A percentile compares a stretch with the other conserved stretches of the same genome.
Conservation (phyloP, 2,329 filamentous ascomycete genomes). For the Eutypella sp. region DNA sequence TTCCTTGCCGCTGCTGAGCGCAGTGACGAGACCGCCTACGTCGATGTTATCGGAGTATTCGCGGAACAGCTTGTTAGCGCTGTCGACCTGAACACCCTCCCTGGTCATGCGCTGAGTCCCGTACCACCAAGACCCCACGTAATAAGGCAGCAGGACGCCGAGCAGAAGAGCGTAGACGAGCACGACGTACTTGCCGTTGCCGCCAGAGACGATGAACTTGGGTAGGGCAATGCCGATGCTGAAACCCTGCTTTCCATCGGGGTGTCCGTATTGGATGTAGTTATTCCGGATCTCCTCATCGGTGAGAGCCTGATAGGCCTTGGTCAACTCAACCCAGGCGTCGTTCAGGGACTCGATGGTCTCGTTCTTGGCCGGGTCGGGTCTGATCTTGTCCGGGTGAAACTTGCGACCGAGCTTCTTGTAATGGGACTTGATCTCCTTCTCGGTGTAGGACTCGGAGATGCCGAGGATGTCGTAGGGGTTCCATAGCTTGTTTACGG, state of each 20-base stretch:
- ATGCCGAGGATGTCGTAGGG: conserved; percentile 92
- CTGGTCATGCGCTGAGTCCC: conserved; percentile 89
- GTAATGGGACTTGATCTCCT: conserved; percentile 88
- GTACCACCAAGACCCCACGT: conserved; percentile 98
- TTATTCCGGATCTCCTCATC: conserved; percentile 98
- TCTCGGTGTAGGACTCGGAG: conserved; percentile 79
- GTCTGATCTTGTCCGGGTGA: conserved; percentile 89
- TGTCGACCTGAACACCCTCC: conserved; percentile 88
- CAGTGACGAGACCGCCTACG: conserved; percentile 72
- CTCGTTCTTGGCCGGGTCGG: conserved; percentile 82
- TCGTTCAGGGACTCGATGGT: conserved; percentile 81
- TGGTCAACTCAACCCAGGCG: conserved; percentile 89
- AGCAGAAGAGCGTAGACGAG: conserved; percentile 84
- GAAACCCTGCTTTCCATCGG: conserved; percentile 96
- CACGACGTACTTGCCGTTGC: conserved; percentile 92
- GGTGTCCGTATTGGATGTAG: conserved; percentile 91
- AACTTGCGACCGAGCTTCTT: conserved; percentile 77
- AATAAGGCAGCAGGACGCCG: conserved; percentile 84
- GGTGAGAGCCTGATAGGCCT: conserved; percentile 96
- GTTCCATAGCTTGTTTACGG: conserved; percentile 80
- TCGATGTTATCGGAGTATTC: conserved; percentile 85
- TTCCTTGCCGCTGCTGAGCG: conserved; percentile 81
- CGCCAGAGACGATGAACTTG: conserved; percentile 86
- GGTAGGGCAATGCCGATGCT: conserved; percentile 96
- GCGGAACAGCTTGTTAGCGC: conserved; percentile 88